These are phyloP conservation scores for Sugiyamaella americana DNA, from an alignment of 805 yeast genomes.

Conservation along the genomic window DNA sequence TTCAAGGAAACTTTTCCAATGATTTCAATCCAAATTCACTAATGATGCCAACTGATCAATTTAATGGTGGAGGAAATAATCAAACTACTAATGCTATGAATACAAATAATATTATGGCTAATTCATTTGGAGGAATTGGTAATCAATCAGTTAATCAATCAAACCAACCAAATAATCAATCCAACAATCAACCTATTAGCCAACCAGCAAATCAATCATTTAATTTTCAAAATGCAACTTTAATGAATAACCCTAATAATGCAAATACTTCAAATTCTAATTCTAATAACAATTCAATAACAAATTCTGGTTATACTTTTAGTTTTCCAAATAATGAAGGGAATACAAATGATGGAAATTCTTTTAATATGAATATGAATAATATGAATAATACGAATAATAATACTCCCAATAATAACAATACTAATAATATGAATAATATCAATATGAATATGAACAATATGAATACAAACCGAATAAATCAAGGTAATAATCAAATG, in stretches of 20 bases:
- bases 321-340: neutral
- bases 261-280: neutral
- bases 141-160: no score
- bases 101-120: no score
- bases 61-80: neutral
- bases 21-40: neutral
- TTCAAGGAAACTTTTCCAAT: neutral
- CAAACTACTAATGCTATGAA: neutral
- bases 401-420: constrained; percentile 1
- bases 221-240: neutral
- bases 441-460: constrained; percentile 2
- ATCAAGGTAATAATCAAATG: neutral
- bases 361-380: neutral
- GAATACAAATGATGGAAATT: constrained; percentile 1
- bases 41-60: neutral
- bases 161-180: neutral
- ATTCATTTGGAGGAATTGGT: neutral
- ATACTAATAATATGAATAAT: neutral
- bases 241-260: neutral
- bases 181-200: neutral
- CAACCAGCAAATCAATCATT: constrained; percentile 1
- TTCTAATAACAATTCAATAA: neutral
- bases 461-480: neutral
- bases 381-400: constrained; percentile 3
- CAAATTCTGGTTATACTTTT: neutral